Evolutionary conservation across 257 asterid species (phyloP), one percentile per base, ranked within the genome.

Genomic region (Solanum raphanifolium): DNA sequence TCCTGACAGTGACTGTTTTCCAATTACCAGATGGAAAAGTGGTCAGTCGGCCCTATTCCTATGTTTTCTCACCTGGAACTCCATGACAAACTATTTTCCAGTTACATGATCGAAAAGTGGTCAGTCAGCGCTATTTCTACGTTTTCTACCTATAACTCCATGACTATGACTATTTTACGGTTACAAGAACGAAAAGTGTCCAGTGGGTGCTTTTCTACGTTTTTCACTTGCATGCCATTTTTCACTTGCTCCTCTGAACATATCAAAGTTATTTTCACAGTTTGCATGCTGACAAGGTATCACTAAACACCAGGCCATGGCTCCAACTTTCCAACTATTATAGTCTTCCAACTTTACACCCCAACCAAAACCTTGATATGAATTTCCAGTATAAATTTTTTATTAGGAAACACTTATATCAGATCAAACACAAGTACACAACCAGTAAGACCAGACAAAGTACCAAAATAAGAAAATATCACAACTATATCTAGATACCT

Each of bases 401-500:
- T 5, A 86, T 32, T 3, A 10, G 73, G 5, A 21, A 74, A 46
- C 84, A 46, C 7, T 29, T 20, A 3, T 86, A 29, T 18, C 43
- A 71, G 81, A 31, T 73, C 58, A 71, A 27, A 39, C 32, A 23
- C 52, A 43, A 43, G 52, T 43, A 43, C 52, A 43, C 39, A 21
- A 18, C 2, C 39, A 82, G 21, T n/a, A 48, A 36, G 25, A 72
- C 60, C 15, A 48, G 73, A 66, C 27, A 31, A 65, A 65, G 27
- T 9, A 78, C 78, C 83, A 48, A 29, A 76, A 15, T 2, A 71
- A 83, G 62, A 72, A 78, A 81, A 84, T 34, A 83, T 31, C 83
- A 32, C 32, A 6, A 78, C 3, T 27, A 79, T 15, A n/a, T 46
- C 32, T 31, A 88, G 76, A 35, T 85, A 92, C 99, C 98, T 89